A percentile compares a stretch with the other conserved stretches of the same genome.
Conservation (phyloP, 371 early-diverging fungal species). For the Mucor circinelloides region DNA sequence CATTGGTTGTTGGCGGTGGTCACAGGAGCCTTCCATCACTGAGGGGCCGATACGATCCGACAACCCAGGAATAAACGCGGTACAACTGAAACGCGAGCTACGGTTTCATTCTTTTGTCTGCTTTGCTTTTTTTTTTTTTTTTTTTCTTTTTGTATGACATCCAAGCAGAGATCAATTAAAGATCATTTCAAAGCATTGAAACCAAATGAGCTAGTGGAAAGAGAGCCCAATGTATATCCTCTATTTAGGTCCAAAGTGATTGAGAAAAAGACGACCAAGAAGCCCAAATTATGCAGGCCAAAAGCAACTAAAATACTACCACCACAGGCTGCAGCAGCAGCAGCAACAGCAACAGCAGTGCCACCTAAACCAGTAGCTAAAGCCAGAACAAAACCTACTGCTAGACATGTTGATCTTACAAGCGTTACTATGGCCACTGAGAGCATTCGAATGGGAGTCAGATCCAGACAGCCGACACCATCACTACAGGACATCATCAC, state of each 20-base stretch:
- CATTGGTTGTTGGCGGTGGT: too few relatives aligned
- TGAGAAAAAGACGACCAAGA: background rate
- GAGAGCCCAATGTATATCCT: conserved; percentile 3
- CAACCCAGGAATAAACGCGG: background rate
- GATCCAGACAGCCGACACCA: background rate
- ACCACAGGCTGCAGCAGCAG: background rate
- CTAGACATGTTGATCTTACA: background rate
- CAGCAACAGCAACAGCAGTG: background rate
- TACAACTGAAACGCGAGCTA: background rate
- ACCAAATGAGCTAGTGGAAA: background rate
- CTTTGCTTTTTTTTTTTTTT: background rate
- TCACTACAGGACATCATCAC: background rate
- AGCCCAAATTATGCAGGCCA: background rate
- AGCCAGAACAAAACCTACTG: background rate
- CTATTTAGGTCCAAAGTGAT: background rate
- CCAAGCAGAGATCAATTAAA: conserved; percentile 8
- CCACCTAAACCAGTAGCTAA: background rate
- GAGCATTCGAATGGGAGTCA: background rate
- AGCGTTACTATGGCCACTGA: background rate
- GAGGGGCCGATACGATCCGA: too few relatives aligned
- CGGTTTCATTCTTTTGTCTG: background rate
- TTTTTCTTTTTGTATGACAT: background rate
- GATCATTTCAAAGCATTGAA: conserved; percentile 5
- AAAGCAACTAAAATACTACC: background rate
- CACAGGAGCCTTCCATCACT: too few relatives aligned